A percentile compares a stretch with the other conserved stretches of the same genome.
Evolutionary conservation across 208 protist species (phyloP).

Genomic region (Entamoeba dispar): DNA sequence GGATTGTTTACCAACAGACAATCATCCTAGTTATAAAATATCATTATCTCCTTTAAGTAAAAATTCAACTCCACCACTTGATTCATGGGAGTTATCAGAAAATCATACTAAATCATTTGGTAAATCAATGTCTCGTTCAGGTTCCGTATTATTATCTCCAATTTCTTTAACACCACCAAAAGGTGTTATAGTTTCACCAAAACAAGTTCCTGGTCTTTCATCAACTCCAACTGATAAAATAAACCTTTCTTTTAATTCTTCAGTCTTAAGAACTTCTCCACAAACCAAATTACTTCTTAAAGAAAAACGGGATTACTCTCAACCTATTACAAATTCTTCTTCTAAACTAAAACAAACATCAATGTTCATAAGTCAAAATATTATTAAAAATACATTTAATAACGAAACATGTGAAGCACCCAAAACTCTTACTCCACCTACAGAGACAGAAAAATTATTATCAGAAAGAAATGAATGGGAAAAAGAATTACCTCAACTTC

Average conservation of each 20-base stretch:
- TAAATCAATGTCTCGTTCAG: background rate
- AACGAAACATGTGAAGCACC: background rate
- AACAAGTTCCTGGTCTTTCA: background rate
- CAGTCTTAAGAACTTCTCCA: background rate
- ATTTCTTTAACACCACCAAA: background rate
- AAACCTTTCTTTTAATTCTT: background rate
- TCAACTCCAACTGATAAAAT: background rate
- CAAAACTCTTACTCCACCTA: background rate
- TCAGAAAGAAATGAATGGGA: background rate
- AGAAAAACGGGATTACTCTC: background rate
- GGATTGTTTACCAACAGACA: background rate
- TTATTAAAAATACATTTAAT: background rate
- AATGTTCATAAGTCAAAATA: background rate
- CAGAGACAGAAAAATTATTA: background rate
- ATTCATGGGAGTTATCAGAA: background rate
- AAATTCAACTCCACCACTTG: background rate
- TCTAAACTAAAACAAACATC: background rate
- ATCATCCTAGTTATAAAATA: background rate
- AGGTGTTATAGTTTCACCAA: background rate
- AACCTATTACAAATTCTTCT: background rate
- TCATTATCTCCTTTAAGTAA: background rate
- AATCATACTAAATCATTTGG: background rate
- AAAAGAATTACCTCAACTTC: background rate
- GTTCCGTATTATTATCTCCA: background rate
- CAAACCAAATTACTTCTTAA: background rate